Evolutionary conservation across 2,329 filamentous ascomycete genomes (phyloP).

Genomic region (Pseudogymnoascus sp.): DNA sequence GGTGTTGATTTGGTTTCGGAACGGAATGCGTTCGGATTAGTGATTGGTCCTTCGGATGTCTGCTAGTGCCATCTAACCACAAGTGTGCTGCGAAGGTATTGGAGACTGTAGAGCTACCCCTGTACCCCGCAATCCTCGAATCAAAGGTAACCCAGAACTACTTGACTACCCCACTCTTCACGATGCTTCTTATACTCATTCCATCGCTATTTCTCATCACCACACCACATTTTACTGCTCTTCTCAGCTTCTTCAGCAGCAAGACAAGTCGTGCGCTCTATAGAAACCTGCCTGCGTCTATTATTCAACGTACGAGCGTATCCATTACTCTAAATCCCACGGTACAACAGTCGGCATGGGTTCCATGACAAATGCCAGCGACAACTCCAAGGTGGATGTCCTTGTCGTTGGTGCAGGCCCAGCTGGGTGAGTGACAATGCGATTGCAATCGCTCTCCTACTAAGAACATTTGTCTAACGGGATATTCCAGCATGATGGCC

Average conservation of each 20-base stretch:
- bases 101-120: neutral
- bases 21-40: neutral
- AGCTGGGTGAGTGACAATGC: constrained; percentile 25
- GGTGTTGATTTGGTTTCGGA: neutral
- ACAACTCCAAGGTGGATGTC: constrained; percentile 34
- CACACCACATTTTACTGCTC: neutral
- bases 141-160: neutral
- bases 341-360: neutral
- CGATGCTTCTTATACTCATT: neutral
- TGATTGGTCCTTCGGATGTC: neutral
- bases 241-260: neutral
- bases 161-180: neutral
- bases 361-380: neutral
- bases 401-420: constrained; percentile 44
- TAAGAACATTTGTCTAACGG: neutral
- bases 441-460: neutral
- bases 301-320: neutral
- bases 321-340: neutral
- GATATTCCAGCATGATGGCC: constrained; percentile 33
- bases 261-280: neutral
- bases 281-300: neutral
- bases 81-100: neutral
- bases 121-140: neutral
- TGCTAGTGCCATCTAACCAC: neutral
- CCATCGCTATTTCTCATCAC: neutral